Percentiles rank a stretch among this genome's conserved stretches.
Conservation (phyloP, 1,284 basidiomycete species). For the Retiboletus fuscus region DNA sequence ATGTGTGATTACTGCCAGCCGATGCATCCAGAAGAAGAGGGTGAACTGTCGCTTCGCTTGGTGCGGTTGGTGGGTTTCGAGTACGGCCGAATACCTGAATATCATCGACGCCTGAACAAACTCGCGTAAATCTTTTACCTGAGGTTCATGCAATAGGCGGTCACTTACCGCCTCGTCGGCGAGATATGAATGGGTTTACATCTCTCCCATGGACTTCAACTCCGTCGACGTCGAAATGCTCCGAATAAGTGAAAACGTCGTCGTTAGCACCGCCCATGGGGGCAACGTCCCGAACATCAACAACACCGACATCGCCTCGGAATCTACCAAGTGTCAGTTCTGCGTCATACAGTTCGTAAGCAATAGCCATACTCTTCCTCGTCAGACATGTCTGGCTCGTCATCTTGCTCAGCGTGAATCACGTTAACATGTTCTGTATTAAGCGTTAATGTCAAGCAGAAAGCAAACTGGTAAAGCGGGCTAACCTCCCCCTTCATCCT, state of each 20-base stretch:
- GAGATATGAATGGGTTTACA: constrained; percentile 63
- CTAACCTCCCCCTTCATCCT: constrained; percentile 59
- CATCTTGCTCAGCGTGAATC: constrained; percentile 67
- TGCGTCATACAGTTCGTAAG: not conserved
- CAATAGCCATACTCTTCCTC: constrained; percentile 70
- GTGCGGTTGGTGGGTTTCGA: constrained; percentile 60
- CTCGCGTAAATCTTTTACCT: constrained; percentile 20
- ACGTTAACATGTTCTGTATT: constrained; percentile 47
- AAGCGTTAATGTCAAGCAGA: constrained; percentile 25
- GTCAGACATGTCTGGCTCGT: constrained; percentile 76
- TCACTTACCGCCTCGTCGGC: constrained; percentile 63
- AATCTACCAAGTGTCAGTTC: constrained; percentile 53
- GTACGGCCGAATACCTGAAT: constrained; percentile 72
- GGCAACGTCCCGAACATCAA: constrained; percentile 57
- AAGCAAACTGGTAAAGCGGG: not conserved
- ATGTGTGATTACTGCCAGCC: constrained; percentile 57
- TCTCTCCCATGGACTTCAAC: constrained; percentile 52
- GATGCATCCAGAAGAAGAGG: constrained; percentile 82
- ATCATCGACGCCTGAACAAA: constrained; percentile 60
- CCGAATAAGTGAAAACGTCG: constrained; percentile 68
- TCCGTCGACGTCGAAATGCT: constrained; percentile 58
- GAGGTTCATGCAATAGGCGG: constrained; percentile 14
- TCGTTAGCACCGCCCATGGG: constrained; percentile 48
- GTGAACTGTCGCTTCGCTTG: constrained; percentile 79
- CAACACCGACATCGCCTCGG: constrained; percentile 61